phyloP scores from a whole-genome alignment of 257 asterid genomes.

The Mentha longifolia region DNA sequence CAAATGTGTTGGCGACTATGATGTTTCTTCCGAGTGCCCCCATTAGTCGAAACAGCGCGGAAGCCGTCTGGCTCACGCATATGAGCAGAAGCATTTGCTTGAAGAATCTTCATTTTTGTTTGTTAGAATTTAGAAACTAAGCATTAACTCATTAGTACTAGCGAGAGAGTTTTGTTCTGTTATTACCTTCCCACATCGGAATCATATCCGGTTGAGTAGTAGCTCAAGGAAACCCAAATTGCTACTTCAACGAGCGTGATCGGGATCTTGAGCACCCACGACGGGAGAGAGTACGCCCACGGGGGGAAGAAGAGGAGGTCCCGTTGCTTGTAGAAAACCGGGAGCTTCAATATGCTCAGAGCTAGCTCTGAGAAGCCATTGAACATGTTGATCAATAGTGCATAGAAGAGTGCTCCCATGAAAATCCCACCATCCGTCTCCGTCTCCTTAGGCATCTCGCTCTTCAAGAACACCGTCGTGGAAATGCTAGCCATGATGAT shows the following conservation, averaged over 20 bases:
- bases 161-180: background rate
- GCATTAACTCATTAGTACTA: background rate
- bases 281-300: slow-evolving; percentile 77
- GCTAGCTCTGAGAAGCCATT: slow-evolving; percentile 79
- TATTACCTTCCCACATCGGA: slow-evolving; percentile 55
- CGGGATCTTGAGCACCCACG: slow-evolving; percentile 72
- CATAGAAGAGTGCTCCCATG: slow-evolving; percentile 75
- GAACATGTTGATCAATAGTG: slow-evolving; percentile 60
- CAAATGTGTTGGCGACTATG: slow-evolving; percentile 71
- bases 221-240: slow-evolving; percentile 56
- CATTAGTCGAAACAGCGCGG: slow-evolving; percentile 62
- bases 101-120: slow-evolving; percentile 54
- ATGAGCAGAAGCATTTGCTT: slow-evolving; percentile 57
- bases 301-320: slow-evolving; percentile 79
- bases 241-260: slow-evolving; percentile 56
- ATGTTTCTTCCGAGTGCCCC: slow-evolving; percentile 67
- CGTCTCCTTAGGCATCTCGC: slow-evolving; percentile 56
- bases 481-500: slow-evolving; percentile 62
- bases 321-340: slow-evolving; percentile 82
- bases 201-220: slow-evolving; percentile 65
- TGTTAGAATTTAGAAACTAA: slow-evolving; percentile 23
- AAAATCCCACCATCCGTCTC: slow-evolving; percentile 60
- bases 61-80: slow-evolving; percentile 57
- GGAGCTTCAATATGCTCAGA: slow-evolving; percentile 71
- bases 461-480: slow-evolving; percentile 61